These are phyloP conservation scores for Ogataea angusta DNA, from an alignment of 805 yeast genomes.

Conservation along the genomic window DNA sequence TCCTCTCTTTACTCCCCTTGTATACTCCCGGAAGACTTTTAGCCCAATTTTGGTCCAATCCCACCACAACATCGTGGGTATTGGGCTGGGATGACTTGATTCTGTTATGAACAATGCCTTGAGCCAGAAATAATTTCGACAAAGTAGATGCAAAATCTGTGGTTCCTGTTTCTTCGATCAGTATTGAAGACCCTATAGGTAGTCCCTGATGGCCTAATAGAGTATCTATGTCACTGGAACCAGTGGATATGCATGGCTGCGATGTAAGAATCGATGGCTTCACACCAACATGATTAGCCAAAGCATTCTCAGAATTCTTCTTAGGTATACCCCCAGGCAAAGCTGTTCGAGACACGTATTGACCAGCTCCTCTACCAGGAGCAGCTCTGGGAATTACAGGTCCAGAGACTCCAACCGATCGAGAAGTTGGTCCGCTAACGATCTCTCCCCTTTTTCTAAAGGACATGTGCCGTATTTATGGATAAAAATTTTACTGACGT, in stretches of 20 bases:
- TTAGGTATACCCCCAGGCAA: neutral
- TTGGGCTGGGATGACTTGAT: conserved; percentile 37
- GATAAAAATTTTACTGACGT: conserved; percentile 5
- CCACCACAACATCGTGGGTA: conserved; percentile 65
- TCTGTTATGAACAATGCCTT: conserved; percentile 69
- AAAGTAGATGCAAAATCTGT: conserved; percentile 82
- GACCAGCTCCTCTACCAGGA: neutral
- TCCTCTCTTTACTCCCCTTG: conserved; percentile 66
- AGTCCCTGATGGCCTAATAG: conserved; percentile 78
- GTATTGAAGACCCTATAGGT: conserved; percentile 69
- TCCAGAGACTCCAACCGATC: conserved; percentile 13
- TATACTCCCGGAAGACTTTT: conserved; percentile 75
- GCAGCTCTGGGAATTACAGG: conserved; percentile 5
- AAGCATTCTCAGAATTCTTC: conserved; percentile 4
- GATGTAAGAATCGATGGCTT: conserved; percentile 78
- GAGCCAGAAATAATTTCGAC: conserved; percentile 67
- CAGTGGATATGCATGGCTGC: conserved; percentile 75
- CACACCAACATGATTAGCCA: conserved; percentile 49
- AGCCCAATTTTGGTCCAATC: conserved; percentile 56
- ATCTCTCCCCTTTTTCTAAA: conserved; percentile 58
- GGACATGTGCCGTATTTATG: conserved; percentile 42
- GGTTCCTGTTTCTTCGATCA: conserved; percentile 80
- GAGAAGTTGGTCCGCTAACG: conserved; percentile 20
- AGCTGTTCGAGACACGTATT: neutral
- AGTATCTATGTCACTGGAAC: conserved; percentile 71